Conservation (phyloP, 257 asterid species). For the Scutellaria galericulata region DNA sequence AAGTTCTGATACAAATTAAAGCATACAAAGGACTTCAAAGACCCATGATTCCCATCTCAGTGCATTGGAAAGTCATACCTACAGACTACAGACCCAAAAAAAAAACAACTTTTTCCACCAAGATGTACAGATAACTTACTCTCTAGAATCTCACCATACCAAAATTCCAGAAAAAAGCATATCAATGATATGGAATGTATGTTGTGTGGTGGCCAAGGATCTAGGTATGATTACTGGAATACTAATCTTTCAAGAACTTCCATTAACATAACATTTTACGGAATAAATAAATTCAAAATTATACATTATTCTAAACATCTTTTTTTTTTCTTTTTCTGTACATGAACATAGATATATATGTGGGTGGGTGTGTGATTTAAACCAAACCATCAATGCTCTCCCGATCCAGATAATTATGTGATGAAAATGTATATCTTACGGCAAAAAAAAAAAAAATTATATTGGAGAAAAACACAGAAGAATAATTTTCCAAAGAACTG, state of each 20-base stretch:
- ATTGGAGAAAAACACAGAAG: conserved; percentile 8
- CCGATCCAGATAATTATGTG: conserved; percentile 9
- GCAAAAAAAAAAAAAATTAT: neutral
- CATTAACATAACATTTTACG: neutral
- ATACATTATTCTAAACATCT: neutral
- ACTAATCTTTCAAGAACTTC: neutral
- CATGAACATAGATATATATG: conserved; percentile 2
- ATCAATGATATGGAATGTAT: neutral
- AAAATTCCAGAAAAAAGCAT: neutral
- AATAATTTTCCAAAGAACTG: neutral
- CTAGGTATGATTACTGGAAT: neutral
- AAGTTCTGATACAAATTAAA: neutral
- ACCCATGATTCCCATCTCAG: conserved; percentile 16
- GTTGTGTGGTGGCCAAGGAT: neutral
- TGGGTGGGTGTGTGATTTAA: neutral
- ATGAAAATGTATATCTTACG: neutral
- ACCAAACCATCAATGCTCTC: conserved; percentile 16
- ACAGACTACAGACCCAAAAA: neutral
- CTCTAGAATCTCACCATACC: conserved; percentile 4
- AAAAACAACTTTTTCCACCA: neutral
- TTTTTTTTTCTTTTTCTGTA: neutral
- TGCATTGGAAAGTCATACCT: conserved; percentile 5
- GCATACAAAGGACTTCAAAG: neutral
- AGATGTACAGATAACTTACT: conserved; percentile 12
- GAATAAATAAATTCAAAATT: neutral